phyloP scores from a whole-genome alignment of 495 filamentous ascomycete genomes.

The Platismatia glauca region DNA sequence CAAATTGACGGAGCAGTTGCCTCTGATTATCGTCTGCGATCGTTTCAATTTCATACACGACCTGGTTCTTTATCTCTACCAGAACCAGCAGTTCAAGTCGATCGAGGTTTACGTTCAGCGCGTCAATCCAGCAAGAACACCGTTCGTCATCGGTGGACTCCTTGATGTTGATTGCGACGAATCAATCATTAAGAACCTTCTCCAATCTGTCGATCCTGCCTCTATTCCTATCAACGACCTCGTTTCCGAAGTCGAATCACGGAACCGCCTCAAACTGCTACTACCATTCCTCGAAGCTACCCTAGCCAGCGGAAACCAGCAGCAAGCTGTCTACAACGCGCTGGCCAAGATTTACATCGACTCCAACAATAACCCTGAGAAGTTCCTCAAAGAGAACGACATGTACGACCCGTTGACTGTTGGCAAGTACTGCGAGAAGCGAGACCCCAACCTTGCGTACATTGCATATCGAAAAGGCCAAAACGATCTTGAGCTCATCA shows the following conservation, averaged over 20 bases:
- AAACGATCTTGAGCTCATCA: conserved; percentile 95
- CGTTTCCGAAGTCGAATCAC: conserved; percentile 85
- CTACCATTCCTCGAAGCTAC: conserved; percentile 95
- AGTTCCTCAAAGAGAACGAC: conserved; percentile 96
- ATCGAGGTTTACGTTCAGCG: conserved; percentile 99
- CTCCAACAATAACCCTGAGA: conserved; percentile 97
- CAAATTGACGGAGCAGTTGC: conserved; percentile 81
- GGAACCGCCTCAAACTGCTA: conserved; percentile 92
- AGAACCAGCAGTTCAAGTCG: conserved; percentile 98
- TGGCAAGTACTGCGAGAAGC: conserved; percentile 98
- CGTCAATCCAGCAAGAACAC: conserved; percentile 88
- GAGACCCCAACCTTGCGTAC: conserved; percentile 92
- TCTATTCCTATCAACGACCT: conserved; percentile 94
- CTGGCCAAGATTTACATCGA: conserved; percentile 99
- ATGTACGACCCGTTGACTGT: conserved; percentile 88
- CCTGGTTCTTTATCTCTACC: conserved; percentile 92
- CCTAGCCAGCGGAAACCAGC: conserved; percentile 83
- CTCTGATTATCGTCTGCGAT: conserved; percentile 97
- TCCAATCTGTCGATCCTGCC: conserved; percentile 75
- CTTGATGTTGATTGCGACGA: conserved; percentile 98
- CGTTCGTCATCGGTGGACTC: conserved; percentile 89
- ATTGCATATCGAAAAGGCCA: conserved; percentile 95
- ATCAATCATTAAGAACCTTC: conserved; percentile 83
- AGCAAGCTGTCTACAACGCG: conserved; percentile 96
- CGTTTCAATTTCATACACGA: conserved; percentile 98